Evolutionary conservation across 345 rosid genomes (phyloP).

Genomic region (Salix viminalis): DNA sequence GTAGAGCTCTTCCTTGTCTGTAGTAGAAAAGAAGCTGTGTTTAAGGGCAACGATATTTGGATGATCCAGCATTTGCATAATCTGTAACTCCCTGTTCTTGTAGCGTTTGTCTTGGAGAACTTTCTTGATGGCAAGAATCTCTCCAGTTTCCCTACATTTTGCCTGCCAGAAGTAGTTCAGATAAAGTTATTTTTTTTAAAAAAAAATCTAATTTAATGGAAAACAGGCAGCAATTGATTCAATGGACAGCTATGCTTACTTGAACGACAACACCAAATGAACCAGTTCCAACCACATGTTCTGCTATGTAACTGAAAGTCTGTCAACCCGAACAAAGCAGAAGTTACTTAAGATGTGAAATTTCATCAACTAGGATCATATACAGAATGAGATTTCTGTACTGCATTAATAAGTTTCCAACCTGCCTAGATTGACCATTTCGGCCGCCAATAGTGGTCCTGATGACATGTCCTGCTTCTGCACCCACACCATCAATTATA

Average conservation of each 20-base stretch:
- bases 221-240: neutral
- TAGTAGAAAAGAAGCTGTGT: constrained; percentile 87
- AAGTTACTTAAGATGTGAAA: constrained; percentile 11
- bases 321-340: constrained; percentile 35
- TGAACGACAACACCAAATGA: constrained; percentile 94
- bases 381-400: neutral
- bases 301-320: constrained; percentile 85
- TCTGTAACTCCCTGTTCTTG: constrained; percentile 92
- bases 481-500: constrained; percentile 73
- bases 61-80: constrained; percentile 89
- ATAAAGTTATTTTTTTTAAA: neutral
- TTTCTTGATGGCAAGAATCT: constrained; percentile 91
- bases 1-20: constrained; percentile 92
- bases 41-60: constrained; percentile 84
- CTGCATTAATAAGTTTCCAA: constrained; percentile 14
- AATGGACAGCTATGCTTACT: constrained; percentile 43
- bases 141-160: constrained; percentile 94
- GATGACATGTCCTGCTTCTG: constrained; percentile 90
- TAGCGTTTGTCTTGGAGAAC: constrained; percentile 96
- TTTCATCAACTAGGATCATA: neutral
- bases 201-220: neutral
- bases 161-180: constrained; percentile 55
- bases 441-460: constrained; percentile 84
- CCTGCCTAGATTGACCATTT: constrained; percentile 94
- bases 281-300: constrained; percentile 96